phyloP scores from a whole-genome alignment of 2,329 filamentous ascomycete genomes.

The Didymella lethalis region DNA sequence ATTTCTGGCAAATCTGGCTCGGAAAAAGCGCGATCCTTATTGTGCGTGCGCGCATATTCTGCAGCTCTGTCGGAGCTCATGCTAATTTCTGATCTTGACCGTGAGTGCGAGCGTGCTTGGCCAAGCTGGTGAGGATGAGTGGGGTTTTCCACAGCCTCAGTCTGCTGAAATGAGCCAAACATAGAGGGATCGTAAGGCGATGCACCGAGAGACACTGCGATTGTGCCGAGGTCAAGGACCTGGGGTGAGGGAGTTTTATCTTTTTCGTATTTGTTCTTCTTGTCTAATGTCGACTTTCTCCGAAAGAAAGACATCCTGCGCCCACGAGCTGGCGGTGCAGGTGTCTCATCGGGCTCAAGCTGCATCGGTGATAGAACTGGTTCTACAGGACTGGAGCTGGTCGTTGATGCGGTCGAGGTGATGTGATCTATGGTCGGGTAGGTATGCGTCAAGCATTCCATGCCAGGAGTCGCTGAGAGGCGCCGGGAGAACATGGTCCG shows the following conservation, averaged over 20 bases:
- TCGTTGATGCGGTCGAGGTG: constrained; percentile 14
- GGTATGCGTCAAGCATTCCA: constrained; percentile 49
- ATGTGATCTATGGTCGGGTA: constrained; percentile 43
- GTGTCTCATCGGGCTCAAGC: constrained; percentile 35
- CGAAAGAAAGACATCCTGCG: constrained; percentile 43
- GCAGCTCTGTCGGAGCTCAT: constrained; percentile 49
- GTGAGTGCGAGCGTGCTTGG: constrained; percentile 34
- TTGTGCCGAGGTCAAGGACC: constrained; percentile 52
- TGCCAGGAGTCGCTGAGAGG: constrained; percentile 45
- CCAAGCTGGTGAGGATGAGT: constrained; percentile 50
- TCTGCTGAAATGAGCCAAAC: constrained; percentile 24
- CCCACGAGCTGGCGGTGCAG: constrained; percentile 33
- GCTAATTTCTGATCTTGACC: constrained; percentile 41
- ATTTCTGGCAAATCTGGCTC: constrained; percentile 31
- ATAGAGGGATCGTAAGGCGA: constrained; percentile 56
- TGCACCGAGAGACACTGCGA: constrained; percentile 52
- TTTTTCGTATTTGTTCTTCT: constrained; percentile 28
- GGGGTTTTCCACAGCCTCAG: constrained; percentile 31
- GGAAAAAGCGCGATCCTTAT: constrained; percentile 41
- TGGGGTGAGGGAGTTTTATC: constrained; percentile 30
- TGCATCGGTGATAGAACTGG: constrained; percentile 11
- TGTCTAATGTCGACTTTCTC: constrained; percentile 37
- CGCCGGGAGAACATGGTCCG: constrained; percentile 48
- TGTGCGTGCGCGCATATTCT: constrained; percentile 47
- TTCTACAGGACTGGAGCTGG: constrained; percentile 16